Evolutionary conservation across 2,329 filamentous ascomycete genomes (phyloP), one percentile per base, ranked within the genome.

Genomic region (Sclerotinia minor): DNA sequence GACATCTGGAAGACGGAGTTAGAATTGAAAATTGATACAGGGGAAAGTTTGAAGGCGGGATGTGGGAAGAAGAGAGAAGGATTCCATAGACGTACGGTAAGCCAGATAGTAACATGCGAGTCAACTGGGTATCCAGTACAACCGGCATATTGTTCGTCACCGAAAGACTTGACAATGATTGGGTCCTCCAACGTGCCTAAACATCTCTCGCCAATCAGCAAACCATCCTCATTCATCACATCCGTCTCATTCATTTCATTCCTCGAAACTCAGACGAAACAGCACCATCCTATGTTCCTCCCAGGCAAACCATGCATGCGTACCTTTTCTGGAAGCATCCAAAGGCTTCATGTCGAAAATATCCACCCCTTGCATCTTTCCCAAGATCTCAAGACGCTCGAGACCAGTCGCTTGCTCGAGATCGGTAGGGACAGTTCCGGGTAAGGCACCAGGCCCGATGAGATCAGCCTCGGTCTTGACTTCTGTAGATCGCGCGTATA

Each of bases 351-450:
- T 97, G 83, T 99, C 94, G 84, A 99, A 99, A 79, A 98, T 85
- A 79, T 99, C 95, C 77, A 97, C 84, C 74, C 95, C 94, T 85
- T 98, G 92, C 91, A 98, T 97, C 89, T 99, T 99, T 83, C 95
- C 95, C 80, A 99, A 86, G 78, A 99, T 95, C 83, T 99, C 95
- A 76, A 99, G 87, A 87, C 95, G 94, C 86, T 99, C 95, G 70
- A 98, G 86, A 91, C 95, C 95, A 76, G 95, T 98, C 69, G 95
- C 83, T 82, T 99, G 95, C 81, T 98, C 93, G 79, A 96, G 81
- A 82, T 99, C 95, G 82, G 92, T 96, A 74, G 95, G 92, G 74
- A 99, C 84, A 79, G 90, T 91, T 79, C 95, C 94, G 72, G 88
- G 83, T 76, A 86, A 81, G 76, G 91, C 93, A 84, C 95, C 95